Evolutionary conservation across 2,329 filamentous ascomycete genomes (phyloP).

Genomic region (Eutypa lata): DNA sequence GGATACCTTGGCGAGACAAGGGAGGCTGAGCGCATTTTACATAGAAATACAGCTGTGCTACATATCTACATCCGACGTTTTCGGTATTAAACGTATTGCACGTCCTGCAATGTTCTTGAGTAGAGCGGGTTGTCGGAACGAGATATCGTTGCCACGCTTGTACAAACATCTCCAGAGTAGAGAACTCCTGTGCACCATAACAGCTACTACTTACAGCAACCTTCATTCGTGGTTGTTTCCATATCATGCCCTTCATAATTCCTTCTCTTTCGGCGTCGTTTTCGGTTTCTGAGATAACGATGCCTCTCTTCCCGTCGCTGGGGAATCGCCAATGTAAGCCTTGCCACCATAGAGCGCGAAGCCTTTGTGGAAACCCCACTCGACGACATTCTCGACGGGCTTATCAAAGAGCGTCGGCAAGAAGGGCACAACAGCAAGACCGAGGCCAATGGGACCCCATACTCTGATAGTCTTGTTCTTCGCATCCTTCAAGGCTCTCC

Average conservation of each 20-base stretch:
- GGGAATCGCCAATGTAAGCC: slow-evolving; percentile 52
- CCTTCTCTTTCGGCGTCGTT: slow-evolving; percentile 33
- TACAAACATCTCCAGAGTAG: slow-evolving; percentile 1
- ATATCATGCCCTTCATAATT: slow-evolving; percentile 17
- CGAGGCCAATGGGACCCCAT: slow-evolving; percentile 87
- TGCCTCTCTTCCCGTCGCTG: slow-evolving; percentile 51
- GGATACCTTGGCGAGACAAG: not conserved
- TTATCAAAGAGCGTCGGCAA: slow-evolving; percentile 84
- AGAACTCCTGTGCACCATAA: not conserved
- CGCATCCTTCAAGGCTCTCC: slow-evolving; percentile 75
- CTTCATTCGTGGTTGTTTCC: no score
- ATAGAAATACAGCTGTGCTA: not conserved
- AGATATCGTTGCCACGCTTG: no score
- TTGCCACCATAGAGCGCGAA: slow-evolving; percentile 71
- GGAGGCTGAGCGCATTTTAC: not conserved
- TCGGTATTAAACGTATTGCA: not conserved
- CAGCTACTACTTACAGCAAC: not conserved
- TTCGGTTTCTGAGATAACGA: slow-evolving; percentile 37
- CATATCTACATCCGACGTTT: not conserved
- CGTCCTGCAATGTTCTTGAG: no score
- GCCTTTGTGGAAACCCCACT: slow-evolving; percentile 83
- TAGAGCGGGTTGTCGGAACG: no score
- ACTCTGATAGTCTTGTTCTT: slow-evolving; percentile 76
- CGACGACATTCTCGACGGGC: slow-evolving; percentile 87
- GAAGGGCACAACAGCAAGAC: slow-evolving; percentile 74